Evolutionary conservation across 257 asterid species (phyloP), one percentile per base, ranked within the genome.

Genomic region (Ligustrum vulgare): DNA sequence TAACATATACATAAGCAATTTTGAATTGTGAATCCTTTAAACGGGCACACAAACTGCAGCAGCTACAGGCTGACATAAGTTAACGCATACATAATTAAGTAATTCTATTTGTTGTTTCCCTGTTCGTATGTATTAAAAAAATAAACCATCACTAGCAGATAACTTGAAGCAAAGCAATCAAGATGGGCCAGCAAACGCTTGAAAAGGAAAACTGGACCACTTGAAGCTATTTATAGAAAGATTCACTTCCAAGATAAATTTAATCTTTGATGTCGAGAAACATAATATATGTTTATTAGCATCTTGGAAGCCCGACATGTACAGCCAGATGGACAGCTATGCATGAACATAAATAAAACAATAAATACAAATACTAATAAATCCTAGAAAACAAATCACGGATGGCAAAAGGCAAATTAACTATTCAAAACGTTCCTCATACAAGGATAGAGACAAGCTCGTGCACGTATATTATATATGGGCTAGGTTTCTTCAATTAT

Each of bases 241-340:
- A 71, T 32, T 39, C 31, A 71, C 28, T 16, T 32, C 35, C 56
- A 37, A 74, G 56, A 45, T 45, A 75, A 8, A 54, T 67, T 51
- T 32, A n/a, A 20, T 12, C 0, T 45, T 4, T 49, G 31, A 25
- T 54, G 11, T 36, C 7, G 5, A 13, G 16, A 54, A 75, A 69
- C 68, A 54, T 47, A 54, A 67, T 8, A 45, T 36, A 56, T 56
- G 37, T n/a, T 32, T 71, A 35, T 54, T 20, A 60, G 23, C 41
- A 60, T 13, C 2, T 16, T 47, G 31, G n/a, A 41, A 39, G 70
- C 18, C 23, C 36, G 58, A 51, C 13, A 8, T 20, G 5, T 64
- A 2, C 6, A 43, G 67, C 34, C 67, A 13, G 51, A 12, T 9
- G 2, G 41, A 32, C 22, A 65, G 45, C 33, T 37, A 69, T 54